These are phyloP conservation scores for Hansenula sp. DNA, from an alignment of 1,139 yeast genomes.

Conservation along the genomic window DNA sequence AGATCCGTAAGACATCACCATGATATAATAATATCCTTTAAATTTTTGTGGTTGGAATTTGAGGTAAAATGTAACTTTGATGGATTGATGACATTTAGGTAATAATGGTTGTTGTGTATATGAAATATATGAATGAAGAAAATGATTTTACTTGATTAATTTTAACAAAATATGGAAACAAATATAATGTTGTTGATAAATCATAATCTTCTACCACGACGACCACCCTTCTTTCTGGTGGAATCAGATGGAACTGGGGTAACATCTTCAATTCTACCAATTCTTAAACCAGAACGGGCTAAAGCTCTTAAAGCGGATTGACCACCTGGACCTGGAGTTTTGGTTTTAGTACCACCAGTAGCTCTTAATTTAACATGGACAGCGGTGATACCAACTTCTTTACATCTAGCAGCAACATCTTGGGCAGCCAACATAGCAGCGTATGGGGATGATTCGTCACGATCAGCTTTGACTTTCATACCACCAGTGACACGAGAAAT, in stretches of 20 bases:
- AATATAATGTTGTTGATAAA: constrained; percentile 15
- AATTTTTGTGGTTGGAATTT: not conserved
- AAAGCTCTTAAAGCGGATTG: constrained; percentile 99
- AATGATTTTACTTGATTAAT: not conserved
- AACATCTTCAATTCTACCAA: constrained; percentile 99
- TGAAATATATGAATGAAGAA: not conserved
- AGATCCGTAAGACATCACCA: not conserved
- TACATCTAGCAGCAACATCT: constrained; percentile 98
- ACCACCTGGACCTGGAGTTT: constrained; percentile 99
- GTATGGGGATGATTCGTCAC: constrained; percentile 99
- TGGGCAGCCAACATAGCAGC: constrained; percentile 99
- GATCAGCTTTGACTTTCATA: constrained; percentile 99
- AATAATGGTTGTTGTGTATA: no score
- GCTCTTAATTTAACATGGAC: constrained; percentile 99
- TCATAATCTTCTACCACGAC: constrained; percentile 99
- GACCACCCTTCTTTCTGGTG: constrained; percentile 99
- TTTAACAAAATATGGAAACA: not conserved
- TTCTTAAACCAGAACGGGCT: constrained; percentile 99
- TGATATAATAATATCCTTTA: not conserved
- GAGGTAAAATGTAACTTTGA: not conserved
- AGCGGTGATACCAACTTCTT: constrained; percentile 99
- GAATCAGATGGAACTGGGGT: constrained; percentile 99
- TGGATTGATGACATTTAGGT: no score
- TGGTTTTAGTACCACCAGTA: constrained; percentile 99
- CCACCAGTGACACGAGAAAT: constrained; percentile 99